These are phyloP conservation scores for Helenozyma rhizophorensis DNA, from an alignment of 805 yeast species.

Conservation along the genomic window DNA sequence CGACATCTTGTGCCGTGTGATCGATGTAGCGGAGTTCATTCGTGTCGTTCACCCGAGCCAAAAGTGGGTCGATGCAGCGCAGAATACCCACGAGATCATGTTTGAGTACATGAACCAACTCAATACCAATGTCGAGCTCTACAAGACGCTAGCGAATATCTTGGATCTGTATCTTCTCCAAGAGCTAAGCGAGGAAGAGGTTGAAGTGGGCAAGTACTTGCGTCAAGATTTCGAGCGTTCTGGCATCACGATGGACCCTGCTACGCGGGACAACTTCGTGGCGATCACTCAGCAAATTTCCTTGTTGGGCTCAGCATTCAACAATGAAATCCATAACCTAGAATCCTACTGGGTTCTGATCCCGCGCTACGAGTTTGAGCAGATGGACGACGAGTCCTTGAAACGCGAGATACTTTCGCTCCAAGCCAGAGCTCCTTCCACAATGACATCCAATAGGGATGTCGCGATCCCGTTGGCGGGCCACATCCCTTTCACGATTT, in stretches of 20 bases:
- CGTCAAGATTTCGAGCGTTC: constrained; percentile 84
- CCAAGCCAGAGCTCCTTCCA: constrained; percentile 22
- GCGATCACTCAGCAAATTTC: constrained; percentile 77
- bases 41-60: constrained; percentile 81
- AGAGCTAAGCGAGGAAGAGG: constrained; percentile 66
- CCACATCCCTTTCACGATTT: constrained; percentile 57
- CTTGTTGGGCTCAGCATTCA: constrained; percentile 72
- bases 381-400: constrained; percentile 18
- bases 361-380: constrained; percentile 25
- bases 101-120: constrained; percentile 91
- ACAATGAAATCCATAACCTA: constrained; percentile 40
- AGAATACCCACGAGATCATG: constrained; percentile 80
- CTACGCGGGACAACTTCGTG: constrained; percentile 66
- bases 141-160: constrained; percentile 53
- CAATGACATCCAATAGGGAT: background rate
- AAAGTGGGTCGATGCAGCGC: constrained; percentile 73
- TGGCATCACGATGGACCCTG: constrained; percentile 75
- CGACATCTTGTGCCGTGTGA: constrained; percentile 85
- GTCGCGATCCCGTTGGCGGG: constrained; percentile 44
- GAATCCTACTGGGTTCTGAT: constrained; percentile 36
- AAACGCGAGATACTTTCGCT: constrained; percentile 22
- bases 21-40: constrained; percentile 89
- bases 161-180: constrained; percentile 23
- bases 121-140: constrained; percentile 77
- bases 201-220: constrained; percentile 74